These are phyloP conservation scores for Nakataea oryzae DNA, from an alignment of 2,329 filamentous ascomycete genomes.

Conservation along the genomic window DNA sequence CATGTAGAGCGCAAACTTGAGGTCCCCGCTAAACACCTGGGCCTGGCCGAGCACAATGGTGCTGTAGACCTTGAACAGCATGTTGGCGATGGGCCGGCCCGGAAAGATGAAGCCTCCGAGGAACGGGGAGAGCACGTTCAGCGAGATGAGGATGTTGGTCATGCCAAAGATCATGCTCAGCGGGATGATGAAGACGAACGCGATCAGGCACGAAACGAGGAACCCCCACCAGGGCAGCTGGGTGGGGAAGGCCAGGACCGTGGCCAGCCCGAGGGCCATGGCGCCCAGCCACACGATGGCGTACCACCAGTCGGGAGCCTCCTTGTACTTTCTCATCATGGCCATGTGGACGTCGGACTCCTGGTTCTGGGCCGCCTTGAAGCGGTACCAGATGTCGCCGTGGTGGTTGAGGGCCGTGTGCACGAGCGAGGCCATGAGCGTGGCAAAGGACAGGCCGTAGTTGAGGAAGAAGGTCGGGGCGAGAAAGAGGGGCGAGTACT, in stretches of 20 bases:
- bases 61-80: conserved; percentile 59
- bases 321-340: conserved; percentile 51
- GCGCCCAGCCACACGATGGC: conserved; percentile 43
- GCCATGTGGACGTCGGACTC: conserved; percentile 56
- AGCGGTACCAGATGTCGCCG: conserved; percentile 54
- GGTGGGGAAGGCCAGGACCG: conserved; percentile 51
- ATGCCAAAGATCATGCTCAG: conserved; percentile 61
- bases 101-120: conserved; percentile 67
- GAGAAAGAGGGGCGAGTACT: conserved; percentile 59
- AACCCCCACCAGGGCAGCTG: conserved; percentile 66
- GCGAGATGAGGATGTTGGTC: conserved; percentile 59
- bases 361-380: conserved; percentile 46
- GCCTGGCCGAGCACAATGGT: conserved; percentile 56
- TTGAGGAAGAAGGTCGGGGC: conserved; percentile 61
- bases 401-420: conserved; percentile 59
- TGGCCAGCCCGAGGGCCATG: conserved; percentile 40
- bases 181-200: conserved; percentile 53
- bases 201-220: conserved; percentile 53
- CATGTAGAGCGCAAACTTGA: conserved; percentile 68
- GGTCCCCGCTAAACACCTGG: conserved; percentile 51
- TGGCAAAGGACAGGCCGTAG: conserved; percentile 64
- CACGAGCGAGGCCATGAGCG: conserved; percentile 58
- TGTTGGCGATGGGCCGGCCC: conserved; percentile 59
- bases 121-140: conserved; percentile 69
- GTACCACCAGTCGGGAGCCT: conserved; percentile 56